Conservation (phyloP, 83 land plant species). For the Larix sibirica region DNA sequence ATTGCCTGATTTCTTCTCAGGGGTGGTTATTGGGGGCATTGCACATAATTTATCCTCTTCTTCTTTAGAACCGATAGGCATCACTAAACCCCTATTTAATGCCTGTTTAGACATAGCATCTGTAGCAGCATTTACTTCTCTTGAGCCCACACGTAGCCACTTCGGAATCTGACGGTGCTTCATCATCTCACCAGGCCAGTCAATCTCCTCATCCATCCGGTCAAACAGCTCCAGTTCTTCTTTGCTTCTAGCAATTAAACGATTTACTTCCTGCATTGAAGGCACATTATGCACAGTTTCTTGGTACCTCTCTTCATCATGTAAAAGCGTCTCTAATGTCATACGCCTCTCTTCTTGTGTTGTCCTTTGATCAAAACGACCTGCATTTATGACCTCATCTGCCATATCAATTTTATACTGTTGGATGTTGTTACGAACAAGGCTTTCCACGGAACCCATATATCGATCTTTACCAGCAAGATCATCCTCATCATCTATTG, state of each 20-base stretch:
- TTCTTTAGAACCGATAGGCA: conserved; percentile 48
- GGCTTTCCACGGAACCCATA: conserved; percentile 96
- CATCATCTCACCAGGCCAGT: conserved; percentile 91
- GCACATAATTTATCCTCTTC: conserved; percentile 52
- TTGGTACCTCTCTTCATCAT: conserved; percentile 98
- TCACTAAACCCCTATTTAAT: conserved; percentile 52
- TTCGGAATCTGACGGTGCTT: conserved; percentile 81
- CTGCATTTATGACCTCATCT: conserved; percentile 99
- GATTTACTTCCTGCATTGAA: conserved; percentile 93
- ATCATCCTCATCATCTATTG: conserved; percentile 85
- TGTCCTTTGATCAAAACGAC: conserved; percentile 99
- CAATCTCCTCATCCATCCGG: conserved; percentile 97
- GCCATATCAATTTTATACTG: conserved; percentile 99
- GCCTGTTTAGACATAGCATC: conserved; percentile 84
- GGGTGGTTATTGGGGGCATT: conserved; percentile 27
- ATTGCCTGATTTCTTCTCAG: conserved; percentile 44
- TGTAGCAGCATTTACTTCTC: conserved; percentile 83
- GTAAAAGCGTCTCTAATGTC: conserved; percentile 93
- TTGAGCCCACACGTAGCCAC: conserved; percentile 93
- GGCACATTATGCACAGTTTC: conserved; percentile 99
- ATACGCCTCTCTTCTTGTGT: conserved; percentile 98
- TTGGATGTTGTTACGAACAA: conserved; percentile 96
- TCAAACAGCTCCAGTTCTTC: conserved; percentile 96
- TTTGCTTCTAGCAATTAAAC: conserved; percentile 96
- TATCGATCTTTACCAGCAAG: conserved; percentile 98